These are phyloP conservation scores for Selaginella tamariscina DNA, from an alignment of 75 land plant species.

Conservation along the genomic window DNA sequence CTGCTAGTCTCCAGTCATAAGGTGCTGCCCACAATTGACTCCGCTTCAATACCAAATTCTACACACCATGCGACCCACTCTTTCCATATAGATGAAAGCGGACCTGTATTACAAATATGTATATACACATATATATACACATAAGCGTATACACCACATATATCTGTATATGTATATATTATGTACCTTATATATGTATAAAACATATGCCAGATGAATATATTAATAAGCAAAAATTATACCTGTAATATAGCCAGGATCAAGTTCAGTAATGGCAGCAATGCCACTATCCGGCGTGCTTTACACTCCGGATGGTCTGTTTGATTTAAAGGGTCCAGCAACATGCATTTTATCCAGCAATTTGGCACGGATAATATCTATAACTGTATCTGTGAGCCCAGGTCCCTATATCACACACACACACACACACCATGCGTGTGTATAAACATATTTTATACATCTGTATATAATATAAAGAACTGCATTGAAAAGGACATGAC, in stretches of 20 bases:
- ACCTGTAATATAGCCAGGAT: conserved; percentile 99
- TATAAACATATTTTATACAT: too few species aligned
- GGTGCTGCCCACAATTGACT: conserved; percentile 92
- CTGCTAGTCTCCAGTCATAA: conserved; percentile 94
- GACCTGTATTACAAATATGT: conserved; percentile 52
- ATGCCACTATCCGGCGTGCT: conserved; percentile 91
- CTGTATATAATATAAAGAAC: too few species aligned
- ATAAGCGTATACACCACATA: background rate
- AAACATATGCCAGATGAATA: background rate
- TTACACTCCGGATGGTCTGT: conserved; percentile 97
- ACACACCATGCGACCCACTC: conserved; percentile 97
- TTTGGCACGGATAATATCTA: conserved; percentile 91
- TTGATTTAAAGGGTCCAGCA: conserved; percentile 85
- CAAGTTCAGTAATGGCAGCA: conserved; percentile 93
- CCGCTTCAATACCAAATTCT: conserved; percentile 96
- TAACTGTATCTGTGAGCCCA: conserved; percentile 16
- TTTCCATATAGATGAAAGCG: conserved; percentile 95
- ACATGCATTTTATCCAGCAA: conserved; percentile 98
- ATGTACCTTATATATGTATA: background rate
- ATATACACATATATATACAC: background rate
- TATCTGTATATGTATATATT: background rate
- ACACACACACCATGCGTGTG: too few species aligned
- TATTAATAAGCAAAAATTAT: conserved; percentile 5
- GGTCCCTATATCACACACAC: too few species aligned
- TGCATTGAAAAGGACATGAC: too few species aligned